Conservation (phyloP, 2,329 filamentous ascomycete genomes). For the Cladophialophora yegresii region DNA sequence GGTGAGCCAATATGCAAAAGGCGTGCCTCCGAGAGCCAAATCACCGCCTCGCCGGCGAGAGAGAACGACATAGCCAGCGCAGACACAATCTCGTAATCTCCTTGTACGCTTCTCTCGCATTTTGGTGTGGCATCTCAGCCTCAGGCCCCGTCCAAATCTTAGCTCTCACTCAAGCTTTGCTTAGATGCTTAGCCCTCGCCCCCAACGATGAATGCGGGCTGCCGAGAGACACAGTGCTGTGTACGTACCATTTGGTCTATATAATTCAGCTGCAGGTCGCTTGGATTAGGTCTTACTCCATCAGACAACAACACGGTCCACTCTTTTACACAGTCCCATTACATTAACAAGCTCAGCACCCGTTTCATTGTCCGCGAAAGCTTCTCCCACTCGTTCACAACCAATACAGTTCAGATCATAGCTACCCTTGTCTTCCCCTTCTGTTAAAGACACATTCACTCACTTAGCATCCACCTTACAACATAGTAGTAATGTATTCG, state of each 20-base stretch:
- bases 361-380: slow-evolving; percentile 4
- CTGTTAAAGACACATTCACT: slow-evolving; percentile 26
- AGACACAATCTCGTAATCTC: slow-evolving; percentile 2
- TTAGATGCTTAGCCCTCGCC: slow-evolving; percentile 12
- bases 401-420: neutral
- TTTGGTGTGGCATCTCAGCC: neutral
- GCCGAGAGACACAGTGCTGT: slow-evolving; percentile 2
- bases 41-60: slow-evolving; percentile 9
- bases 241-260: slow-evolving; percentile 5
- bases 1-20: neutral
- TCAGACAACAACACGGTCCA: slow-evolving; percentile 15
- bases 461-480: slow-evolving; percentile 6
- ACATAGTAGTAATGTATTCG: slow-evolving; percentile 27
- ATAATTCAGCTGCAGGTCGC: slow-evolving; percentile 18
- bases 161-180: slow-evolving; percentile 11
- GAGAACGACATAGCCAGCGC: neutral
- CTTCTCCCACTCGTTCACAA: slow-evolving; percentile 10
- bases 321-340: slow-evolving; percentile 1
- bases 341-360: slow-evolving; percentile 16
- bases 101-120: neutral
- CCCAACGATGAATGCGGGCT: slow-evolving; percentile 7
- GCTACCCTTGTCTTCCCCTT: slow-evolving; percentile 12
- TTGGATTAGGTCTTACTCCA: slow-evolving; percentile 22
- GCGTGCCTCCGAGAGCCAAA: neutral
- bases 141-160: neutral